These are phyloP conservation scores for Elsinoe arachidis DNA, from an alignment of 2,329 filamentous ascomycete genomes.

Conservation along the genomic window DNA sequence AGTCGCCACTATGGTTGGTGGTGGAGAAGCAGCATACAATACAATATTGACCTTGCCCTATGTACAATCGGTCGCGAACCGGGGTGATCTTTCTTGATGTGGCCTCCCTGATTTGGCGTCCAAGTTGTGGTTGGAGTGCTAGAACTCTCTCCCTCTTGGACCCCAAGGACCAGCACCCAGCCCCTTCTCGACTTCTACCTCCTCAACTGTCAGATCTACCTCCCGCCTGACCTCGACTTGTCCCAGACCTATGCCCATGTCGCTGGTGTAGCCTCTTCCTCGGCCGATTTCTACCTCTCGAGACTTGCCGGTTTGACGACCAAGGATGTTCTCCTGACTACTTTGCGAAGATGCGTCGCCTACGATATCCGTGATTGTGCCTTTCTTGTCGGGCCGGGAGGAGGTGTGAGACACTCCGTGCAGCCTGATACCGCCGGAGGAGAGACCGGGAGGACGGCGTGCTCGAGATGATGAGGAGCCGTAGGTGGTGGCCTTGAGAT, in stretches of 20 bases:
- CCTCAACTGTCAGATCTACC: not conserved
- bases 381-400: constrained; percentile 2
- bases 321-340: not conserved
- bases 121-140: too few species aligned
- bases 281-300: not conserved
- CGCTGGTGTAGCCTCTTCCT: not conserved
- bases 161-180: not conserved
- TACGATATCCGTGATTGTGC: not conserved
- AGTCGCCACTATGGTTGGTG: too few species aligned
- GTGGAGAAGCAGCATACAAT: too few species aligned
- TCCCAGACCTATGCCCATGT: not conserved
- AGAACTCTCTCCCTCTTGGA: not conserved
- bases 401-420: not conserved
- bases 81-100: too few species aligned
- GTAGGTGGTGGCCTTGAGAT: not conserved
- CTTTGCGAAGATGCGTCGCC: not conserved
- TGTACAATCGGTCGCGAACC: too few species aligned
- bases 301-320: not conserved
- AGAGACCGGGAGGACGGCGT: not conserved
- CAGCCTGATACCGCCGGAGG: not conserved
- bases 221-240: not conserved
- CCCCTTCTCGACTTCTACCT: not conserved
- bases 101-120: too few species aligned
- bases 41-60: too few species aligned
- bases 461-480: not conserved